Base-by-base conservation (phyloP, 768 basidiomycete genomes). In the Phlebiopsis flavidoalba region DNA sequence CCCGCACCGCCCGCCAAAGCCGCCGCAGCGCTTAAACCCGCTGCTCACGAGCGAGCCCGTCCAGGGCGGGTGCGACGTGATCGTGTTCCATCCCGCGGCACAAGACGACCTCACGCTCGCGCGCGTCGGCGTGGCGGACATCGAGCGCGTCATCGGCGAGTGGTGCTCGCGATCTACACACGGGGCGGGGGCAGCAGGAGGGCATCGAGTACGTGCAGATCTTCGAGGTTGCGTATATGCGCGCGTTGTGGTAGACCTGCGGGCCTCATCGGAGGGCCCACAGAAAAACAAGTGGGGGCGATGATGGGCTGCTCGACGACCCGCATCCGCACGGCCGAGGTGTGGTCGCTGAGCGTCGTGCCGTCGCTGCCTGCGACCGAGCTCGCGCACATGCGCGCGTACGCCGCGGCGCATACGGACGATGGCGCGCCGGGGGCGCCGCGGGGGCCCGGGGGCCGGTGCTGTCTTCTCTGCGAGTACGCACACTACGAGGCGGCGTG, bases 271-370 rank as follows among this genome's bases (percentile, higher is more conserved):
- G 12, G 49, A 52, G 14, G 17, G 21, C n/a, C 31, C 40, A 24
- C 7, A 19, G 52, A 50, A 70, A 69, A 69, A 69, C 58, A 95
- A 95, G 74, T n/a, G n/a, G 95, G 95, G 2, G 74, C 87, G 2
- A 94, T 93, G 79, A 95, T 95, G 95, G 95, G 95, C 11, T 95
- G 93, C 69, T 93, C 90, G 7, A 96, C 95, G 69, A 92, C 93
- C 24, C 95, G 96, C 71, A 93, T 95, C 0, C 95, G 96, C 71
- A 31, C 26, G 26, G 92, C 93, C 21, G 95, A 97, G 72, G 84
- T 87, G 15, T 93, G 93, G 91, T 89, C 91, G 3, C 73, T 88
- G 4, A 90, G 88, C 3, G 77, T 77, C 15, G 75, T 94, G 7
- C 93, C 93, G 0, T 82, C 84, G 0, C 71, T 89, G 24, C 86